These are phyloP conservation scores for Haemoproteus tartakovskyi DNA, from an alignment of 169 alveolate species.

Conservation along the genomic window DNA sequence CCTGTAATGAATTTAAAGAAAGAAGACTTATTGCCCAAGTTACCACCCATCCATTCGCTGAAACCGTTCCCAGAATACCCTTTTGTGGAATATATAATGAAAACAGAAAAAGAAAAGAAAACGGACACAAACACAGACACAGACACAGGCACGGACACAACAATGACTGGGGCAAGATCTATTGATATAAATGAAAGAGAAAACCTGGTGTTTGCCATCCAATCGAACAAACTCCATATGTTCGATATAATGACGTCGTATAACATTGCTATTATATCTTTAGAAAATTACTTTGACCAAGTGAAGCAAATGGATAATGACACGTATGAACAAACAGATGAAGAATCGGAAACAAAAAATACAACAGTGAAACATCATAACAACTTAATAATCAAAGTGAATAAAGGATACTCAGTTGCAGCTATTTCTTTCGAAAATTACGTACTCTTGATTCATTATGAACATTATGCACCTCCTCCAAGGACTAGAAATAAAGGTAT, in stretches of 20 bases:
- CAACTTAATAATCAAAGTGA: constrained; percentile 30
- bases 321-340: not conserved
- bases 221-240: constrained; percentile 7
- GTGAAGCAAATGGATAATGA: too few relatives aligned
- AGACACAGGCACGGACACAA: too few relatives aligned
- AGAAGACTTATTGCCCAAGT: constrained; percentile 58
- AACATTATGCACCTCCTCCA: constrained; percentile 18
- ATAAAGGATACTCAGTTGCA: constrained; percentile 26
- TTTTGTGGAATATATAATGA: constrained; percentile 18
- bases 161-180: too few relatives aligned
- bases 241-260: constrained; percentile 54
- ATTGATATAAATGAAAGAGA: constrained; percentile 40
- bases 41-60: constrained; percentile 26
- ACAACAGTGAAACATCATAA: not conserved
- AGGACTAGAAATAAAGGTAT: constrained; percentile 1
- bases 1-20: constrained; percentile 47
- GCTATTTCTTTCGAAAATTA: constrained; percentile 21
- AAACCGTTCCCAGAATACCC: constrained; percentile 50
- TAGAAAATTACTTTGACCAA: constrained; percentile 1
- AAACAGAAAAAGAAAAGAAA: not conserved
- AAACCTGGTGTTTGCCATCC: constrained; percentile 12
- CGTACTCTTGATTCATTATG: constrained; percentile 34
- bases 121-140: not conserved
- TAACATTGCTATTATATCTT: constrained; percentile 30
- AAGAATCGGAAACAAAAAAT: not conserved